Evolutionary conservation across 164 flowering plant genomes (phyloP), one percentile per base, ranked within the genome.

Genomic region (Amborella trichopoda): DNA sequence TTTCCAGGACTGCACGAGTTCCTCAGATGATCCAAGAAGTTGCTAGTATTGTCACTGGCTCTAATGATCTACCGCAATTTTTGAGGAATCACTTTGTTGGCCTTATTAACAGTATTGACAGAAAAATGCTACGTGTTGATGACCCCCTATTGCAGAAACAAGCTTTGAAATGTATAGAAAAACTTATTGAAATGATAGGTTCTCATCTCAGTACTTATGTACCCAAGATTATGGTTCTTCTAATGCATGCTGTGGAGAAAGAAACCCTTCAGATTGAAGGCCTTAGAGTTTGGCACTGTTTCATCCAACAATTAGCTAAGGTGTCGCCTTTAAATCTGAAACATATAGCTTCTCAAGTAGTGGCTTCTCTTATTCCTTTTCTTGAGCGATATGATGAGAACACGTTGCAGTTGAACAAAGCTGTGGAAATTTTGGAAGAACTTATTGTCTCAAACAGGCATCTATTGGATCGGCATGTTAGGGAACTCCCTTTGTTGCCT

Each of bases 161-260:
- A 72, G 95, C 99, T 36, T 56, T 88, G 66, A 62, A 74, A 63
- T 77, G 94, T 25, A 88, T 93, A 49, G 84, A 77, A 59, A 70
- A 85, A 87, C 75, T 93, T 45, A 88, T 83, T 27, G 72, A 64
- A 55, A 64, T 93, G 94, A 93, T 93, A 91, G 96, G 95, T 33
- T 68, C 81, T 58, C 83, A 85, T 28, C 87, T 93, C 51, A 66
- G 67, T 47, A 93, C 94, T 0, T 79, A 84, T 74, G 94, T 88
- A 50, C 99, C 99, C 14, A 93, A 93, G 64, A 58, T 93, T 21
- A 80, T 93, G 94, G 99, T 93, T 46, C 99, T 93, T 70, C 91
- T 93, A 51, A 80, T 83, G 87, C 87, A 88, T 63, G 82, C 91
- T 23, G 67, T 93, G 61, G 76, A 68, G 28, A 85, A 88, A 53